Evolutionary conservation across 805 yeast species (phyloP), one percentile per base, ranked within the genome.

Genomic region (Ogataea pini): DNA sequence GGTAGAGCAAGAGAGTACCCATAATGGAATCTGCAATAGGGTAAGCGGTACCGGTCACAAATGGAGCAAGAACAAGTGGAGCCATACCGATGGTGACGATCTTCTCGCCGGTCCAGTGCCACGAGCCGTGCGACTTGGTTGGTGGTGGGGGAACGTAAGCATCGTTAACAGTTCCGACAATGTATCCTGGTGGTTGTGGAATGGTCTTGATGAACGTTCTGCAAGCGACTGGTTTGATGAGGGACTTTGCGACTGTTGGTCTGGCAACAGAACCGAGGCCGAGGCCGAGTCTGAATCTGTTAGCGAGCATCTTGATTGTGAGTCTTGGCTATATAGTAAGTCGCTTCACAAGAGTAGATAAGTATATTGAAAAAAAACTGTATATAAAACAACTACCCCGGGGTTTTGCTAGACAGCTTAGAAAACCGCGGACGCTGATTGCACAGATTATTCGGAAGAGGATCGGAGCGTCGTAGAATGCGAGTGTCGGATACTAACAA

Each of bases 31-130:
- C 94, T 2, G 80, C 50, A 6, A 76, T 44, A 1, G 83, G 82
- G 36, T 73, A 64, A n/a, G 82, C 72, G 18, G 73, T 62, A 29
- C 82, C 80, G 5, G 83, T 71, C 19, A 81, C 65, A 46, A 85
- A 75, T 2, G 94, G 91, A 7, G 83, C 69, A 20, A 79, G 63
- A 3, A 80, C 68, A 46, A 86, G 69, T 3, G 95, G 95, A 22
- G 85, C 70, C 71, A 87, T 62, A 1, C 83, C 78, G 36, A 80
- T 63, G 13, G 85, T 77, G 8, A 83, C 78, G 12, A 76, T 52
- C 64, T 86, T 77, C 67, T 87, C 92, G 54, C 79, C 72, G 32
- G 85, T 75, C 91, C 91, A 85, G 69, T 86, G 92, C 54, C 72
- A 75, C 0, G 91, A 81, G 16, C 92, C 94, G 54, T 85, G 83